Evolutionary conservation across 2,329 filamentous ascomycete species (phyloP), one percentile per base, ranked within the genome.

Genomic region (Periconia sp.): DNA sequence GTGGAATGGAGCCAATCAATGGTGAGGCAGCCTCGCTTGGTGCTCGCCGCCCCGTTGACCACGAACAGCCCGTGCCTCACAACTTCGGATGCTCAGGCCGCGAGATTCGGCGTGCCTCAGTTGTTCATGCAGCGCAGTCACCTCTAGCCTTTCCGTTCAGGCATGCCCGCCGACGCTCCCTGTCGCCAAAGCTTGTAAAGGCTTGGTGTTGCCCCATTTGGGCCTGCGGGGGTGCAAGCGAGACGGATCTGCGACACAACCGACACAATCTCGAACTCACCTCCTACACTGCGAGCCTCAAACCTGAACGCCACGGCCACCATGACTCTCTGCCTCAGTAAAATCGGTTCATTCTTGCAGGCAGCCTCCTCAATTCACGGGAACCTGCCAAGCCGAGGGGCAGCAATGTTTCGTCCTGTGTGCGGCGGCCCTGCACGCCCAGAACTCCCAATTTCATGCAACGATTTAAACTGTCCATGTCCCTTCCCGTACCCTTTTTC

Each of bases 361-460:
- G 41, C 48, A 41, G 41, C 29, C 50, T 45, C 45, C 49, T 50
- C 48, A 58, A 65, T 61, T 51, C 46, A 50, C 55, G 50, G 59
- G 45, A 50, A 43, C 35, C 40, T 54, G 62, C 58, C 56, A 59
- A 68, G 62, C 56, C 56, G 61, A 59, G 55, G 61, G 60, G 63
- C 55, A 47, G 46, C 55, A 39, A 63, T 66, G 68, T 71, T 70
- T 71, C 68, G 67, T 57, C 59, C 52, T 60, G 56, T 46, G 46
- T 48, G 50, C 59, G 56, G 51, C 56, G 46, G 40, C 43, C 46
- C 40, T 49, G 56, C 53, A 51, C 36, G 43, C 57, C 54, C 51
- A 47, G 50, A 40, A 53, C 47, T 26, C 31, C 50, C 57, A 68
- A 70, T 70, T 66, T 71, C 61, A 71, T 70, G 66, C 68, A 52